Evolutionary conservation across 345 rosid species (phyloP).

Genomic region (Brassica incana): DNA sequence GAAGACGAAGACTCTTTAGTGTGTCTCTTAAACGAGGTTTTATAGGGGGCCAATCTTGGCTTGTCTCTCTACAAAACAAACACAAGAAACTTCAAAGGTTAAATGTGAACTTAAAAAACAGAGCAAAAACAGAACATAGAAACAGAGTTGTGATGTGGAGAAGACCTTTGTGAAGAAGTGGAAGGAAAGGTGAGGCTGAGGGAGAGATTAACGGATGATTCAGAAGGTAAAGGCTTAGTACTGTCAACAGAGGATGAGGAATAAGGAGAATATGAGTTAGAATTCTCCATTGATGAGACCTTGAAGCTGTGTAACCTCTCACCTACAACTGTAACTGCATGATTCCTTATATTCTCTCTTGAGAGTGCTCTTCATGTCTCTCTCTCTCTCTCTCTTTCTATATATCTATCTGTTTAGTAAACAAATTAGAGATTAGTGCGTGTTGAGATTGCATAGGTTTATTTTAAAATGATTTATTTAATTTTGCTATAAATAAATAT

Average conservation of each 20-base stretch:
- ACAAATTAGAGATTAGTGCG: slow-evolving; percentile 32
- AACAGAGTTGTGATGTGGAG: slow-evolving; percentile 26
- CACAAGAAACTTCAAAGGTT: neutral
- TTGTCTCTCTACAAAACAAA: slow-evolving; percentile 22
- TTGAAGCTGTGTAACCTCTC: slow-evolving; percentile 16
- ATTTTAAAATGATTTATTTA: slow-evolving; percentile 11
- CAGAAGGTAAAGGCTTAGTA: slow-evolving; percentile 33
- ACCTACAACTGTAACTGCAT: slow-evolving; percentile 23
- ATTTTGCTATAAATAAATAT: neutral
- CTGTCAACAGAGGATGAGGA: slow-evolving; percentile 36
- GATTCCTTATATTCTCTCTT: slow-evolving; percentile 18
- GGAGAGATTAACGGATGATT: slow-evolving; percentile 36
- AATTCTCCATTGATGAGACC: slow-evolving; percentile 36
- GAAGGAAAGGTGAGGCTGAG: slow-evolving; percentile 40
- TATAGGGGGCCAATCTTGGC: slow-evolving; percentile 39
- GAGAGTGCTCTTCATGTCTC: slow-evolving; percentile 40
- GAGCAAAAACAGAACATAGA: neutral
- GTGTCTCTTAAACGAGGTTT: slow-evolving; percentile 28
- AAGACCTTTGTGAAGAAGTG: slow-evolving; percentile 38
- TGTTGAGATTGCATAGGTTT: slow-evolving; percentile 22
- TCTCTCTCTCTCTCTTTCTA: neutral
- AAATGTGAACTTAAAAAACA: neutral
- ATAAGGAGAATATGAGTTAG: slow-evolving; percentile 34
- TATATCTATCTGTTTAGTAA: slow-evolving; percentile 29
- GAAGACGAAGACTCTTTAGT: slow-evolving; percentile 33